Evolutionary conservation across 2,329 filamentous ascomycete genomes (phyloP).

Genomic region (Diplocarpon mali): DNA sequence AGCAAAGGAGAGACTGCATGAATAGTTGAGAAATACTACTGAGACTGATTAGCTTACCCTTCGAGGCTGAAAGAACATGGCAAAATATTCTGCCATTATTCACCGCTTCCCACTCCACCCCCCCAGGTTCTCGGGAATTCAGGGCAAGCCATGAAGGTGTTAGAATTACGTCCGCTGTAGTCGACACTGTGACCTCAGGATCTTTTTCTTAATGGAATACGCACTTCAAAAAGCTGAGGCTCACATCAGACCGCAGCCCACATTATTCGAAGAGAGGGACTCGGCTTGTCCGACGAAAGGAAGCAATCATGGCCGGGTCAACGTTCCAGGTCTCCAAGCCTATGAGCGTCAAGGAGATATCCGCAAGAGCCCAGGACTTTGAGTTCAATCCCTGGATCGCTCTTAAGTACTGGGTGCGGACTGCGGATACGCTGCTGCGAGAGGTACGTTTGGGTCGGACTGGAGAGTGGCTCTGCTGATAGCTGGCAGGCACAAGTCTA

Average conservation of each 20-base stretch:
- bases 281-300: background rate
- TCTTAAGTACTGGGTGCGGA: constrained; percentile 71
- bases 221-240: too few species aligned
- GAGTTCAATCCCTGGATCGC: constrained; percentile 68
- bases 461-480: background rate
- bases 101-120: background rate
- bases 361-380: constrained; percentile 64
- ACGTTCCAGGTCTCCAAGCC: constrained; percentile 33
- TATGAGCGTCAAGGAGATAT: constrained; percentile 66
- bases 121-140: background rate
- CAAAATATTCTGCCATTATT: background rate
- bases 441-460: constrained; percentile 46
- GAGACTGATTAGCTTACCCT: too few species aligned
- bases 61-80: too few species aligned
- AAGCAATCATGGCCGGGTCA: constrained; percentile 24
- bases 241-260: too few species aligned
- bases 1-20: too few species aligned
- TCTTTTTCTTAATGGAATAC: background rate
- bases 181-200: background rate
- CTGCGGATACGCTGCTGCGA: constrained; percentile 66
- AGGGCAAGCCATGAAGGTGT: background rate
- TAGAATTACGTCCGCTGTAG: background rate
- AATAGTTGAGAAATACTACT: too few species aligned
- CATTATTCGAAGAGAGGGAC: too few species aligned
- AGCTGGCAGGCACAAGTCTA: constrained; percentile 64